Evolutionary conservation across 2,329 filamentous ascomycete species (phyloP).

Genomic region (Talaromyces verruculosus): DNA sequence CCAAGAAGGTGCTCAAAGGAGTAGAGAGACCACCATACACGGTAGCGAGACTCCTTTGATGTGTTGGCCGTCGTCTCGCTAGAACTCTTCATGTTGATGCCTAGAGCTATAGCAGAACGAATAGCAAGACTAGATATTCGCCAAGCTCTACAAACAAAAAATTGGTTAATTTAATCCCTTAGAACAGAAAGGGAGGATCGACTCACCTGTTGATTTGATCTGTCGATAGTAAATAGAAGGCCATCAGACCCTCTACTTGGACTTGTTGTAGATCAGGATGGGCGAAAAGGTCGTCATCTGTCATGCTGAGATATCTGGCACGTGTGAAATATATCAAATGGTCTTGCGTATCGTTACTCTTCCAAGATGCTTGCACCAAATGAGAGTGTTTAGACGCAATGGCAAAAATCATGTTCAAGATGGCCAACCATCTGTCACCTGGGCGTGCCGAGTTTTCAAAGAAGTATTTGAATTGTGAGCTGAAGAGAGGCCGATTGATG

Average conservation of each 20-base stretch:
- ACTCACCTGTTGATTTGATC: constrained; percentile 48
- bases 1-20: constrained; percentile 47
- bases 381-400: constrained; percentile 47
- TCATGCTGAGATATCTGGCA: constrained; percentile 46
- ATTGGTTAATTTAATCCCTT: neutral
- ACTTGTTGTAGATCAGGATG: constrained; percentile 49
- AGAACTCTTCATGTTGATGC: constrained; percentile 47
- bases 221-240: constrained; percentile 45
- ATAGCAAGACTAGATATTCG: constrained; percentile 44
- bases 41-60: constrained; percentile 48
- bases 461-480: constrained; percentile 42
- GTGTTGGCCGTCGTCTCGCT: constrained; percentile 38
- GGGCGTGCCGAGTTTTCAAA: constrained; percentile 37
- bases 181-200: neutral
- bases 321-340: constrained; percentile 47
- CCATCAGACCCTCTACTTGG: constrained; percentile 45
- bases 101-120: constrained; percentile 45
- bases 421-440: constrained; percentile 46
- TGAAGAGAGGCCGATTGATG: constrained; percentile 44
- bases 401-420: constrained; percentile 50
- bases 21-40: constrained; percentile 49
- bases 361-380: constrained; percentile 44
- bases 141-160: constrained; percentile 38
- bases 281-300: constrained; percentile 44
- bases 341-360: constrained; percentile 40